Percentiles rank a stretch among this genome's conserved stretches.
Evolutionary conservation across 176 grass and related monocot species (phyloP).

Genomic region (Metroxylon sagu): DNA sequence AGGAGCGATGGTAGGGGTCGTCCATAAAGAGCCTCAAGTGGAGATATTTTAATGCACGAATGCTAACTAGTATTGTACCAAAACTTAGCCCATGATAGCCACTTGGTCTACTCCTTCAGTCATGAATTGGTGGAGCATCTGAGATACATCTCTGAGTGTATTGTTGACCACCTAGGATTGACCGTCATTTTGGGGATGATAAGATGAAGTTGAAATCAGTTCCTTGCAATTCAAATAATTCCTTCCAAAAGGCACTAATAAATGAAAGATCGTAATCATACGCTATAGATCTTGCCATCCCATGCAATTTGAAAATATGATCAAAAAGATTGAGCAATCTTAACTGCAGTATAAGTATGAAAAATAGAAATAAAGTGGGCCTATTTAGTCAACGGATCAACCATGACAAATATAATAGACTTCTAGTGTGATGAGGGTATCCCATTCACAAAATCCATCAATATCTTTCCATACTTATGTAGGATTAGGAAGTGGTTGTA

Average conservation of each 20-base stretch:
- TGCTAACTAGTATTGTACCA: conserved; percentile 1
- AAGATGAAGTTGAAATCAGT: not conserved
- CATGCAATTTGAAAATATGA: not conserved
- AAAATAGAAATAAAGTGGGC: not conserved
- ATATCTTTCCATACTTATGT: not conserved
- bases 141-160: not conserved
- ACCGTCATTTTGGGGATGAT: not conserved
- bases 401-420: not conserved
- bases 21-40: too few relatives aligned
- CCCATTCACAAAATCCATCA: not conserved
- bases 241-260: not conserved
- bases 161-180: not conserved
- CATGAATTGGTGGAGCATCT: too few relatives aligned
- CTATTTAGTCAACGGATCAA: not conserved
- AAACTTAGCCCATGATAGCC: not conserved
- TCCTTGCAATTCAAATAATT: not conserved
- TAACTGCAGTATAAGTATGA: not conserved
- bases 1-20: too few relatives aligned
- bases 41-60: not conserved
- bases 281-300: not conserved
- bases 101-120: not conserved
- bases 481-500: not conserved
- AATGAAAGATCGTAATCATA: not conserved
- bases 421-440: not conserved
- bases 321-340: not conserved